Evolutionary conservation across 148 eudicot species (phyloP).

Genomic region (Fagopyrum tataricum): DNA sequence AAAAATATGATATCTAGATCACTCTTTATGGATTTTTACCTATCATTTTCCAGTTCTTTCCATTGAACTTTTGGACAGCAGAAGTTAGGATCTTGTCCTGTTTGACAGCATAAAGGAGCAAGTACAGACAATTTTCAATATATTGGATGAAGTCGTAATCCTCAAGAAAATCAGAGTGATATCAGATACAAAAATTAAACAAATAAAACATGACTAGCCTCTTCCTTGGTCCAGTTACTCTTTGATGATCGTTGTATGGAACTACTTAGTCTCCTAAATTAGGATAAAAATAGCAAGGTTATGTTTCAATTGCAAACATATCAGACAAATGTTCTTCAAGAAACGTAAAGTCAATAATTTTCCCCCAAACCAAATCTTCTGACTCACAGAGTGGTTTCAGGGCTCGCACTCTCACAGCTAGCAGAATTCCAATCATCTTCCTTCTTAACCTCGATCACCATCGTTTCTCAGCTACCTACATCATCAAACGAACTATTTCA

Average conservation of each 20-base stretch:
- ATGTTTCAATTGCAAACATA: neutral
- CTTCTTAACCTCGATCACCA: constrained; percentile 26
- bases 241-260: constrained; percentile 56
- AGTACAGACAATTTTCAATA: neutral
- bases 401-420: constrained; percentile 29
- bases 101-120: neutral
- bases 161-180: neutral
- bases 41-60: constrained; percentile 76
- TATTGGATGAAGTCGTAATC: neutral
- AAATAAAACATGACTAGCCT: constrained; percentile 34
- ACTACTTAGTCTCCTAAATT: constrained; percentile 23
- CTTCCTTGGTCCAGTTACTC: constrained; percentile 88
- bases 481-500: neutral
- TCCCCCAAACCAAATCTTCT: neutral
- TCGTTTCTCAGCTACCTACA: neutral
- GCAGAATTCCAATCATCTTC: constrained; percentile 19
- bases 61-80: constrained; percentile 47
- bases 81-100: constrained; percentile 55
- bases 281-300: neutral
- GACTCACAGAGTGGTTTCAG: constrained; percentile 27
- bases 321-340: neutral
- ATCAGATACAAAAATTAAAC: no score
- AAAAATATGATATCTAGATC: neutral
- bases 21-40: constrained; percentile 26
- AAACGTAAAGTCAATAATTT: no score